Evolutionary conservation across 2,329 filamentous ascomycete genomes (phyloP), one percentile per base, ranked within the genome.

Genomic region (Pyrenochaeta sp.): DNA sequence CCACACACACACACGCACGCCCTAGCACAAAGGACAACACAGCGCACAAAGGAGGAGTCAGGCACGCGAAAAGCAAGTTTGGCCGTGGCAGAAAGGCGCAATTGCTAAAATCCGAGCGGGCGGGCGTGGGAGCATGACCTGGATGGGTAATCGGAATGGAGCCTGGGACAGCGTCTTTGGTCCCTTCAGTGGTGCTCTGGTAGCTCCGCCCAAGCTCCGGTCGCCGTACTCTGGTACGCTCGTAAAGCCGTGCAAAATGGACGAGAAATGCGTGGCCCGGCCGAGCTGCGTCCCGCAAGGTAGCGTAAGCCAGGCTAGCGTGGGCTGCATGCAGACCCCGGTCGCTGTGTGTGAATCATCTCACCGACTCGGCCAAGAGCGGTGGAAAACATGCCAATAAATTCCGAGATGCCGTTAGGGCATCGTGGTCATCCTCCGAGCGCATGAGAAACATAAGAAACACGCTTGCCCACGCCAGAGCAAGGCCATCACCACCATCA

Each of bases 391-490:
- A 60, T 60, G 61, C 55, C 62, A 64, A 58, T 59, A 60, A 63
- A 42, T 46, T 63, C 64, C 65, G 66, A 66, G 58, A 51, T 58
- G 59, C 61, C 66, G 65, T 67, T 64, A 57, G 57, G 23, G 58
- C 56, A 61, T 61, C 65, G 49, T 63, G 64, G 60, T 67, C 68
- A 65, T 70, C 56, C 63, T 60, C 54, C 55, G 56, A 61, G 45
- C 63, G 58, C 58, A 57, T 59, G 59, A 51, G 57, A 55, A 62
- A 71, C 69, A 72, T 72, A 71, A 73, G 67, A 71, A 63, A 67
- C 62, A 63, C 61, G 57, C 50, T 23, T 55, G 57, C 67, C 62
- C 64, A 45, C 66, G 55, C 56, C 50, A n/a, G 36, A 35, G 33
- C 20, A 42, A 21, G 41, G n/a, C 40, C 42, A 58, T 53, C 52